Evolutionary conservation across 2,329 filamentous ascomycete species (phyloP).

Genomic region (Thyridium curvatum): DNA sequence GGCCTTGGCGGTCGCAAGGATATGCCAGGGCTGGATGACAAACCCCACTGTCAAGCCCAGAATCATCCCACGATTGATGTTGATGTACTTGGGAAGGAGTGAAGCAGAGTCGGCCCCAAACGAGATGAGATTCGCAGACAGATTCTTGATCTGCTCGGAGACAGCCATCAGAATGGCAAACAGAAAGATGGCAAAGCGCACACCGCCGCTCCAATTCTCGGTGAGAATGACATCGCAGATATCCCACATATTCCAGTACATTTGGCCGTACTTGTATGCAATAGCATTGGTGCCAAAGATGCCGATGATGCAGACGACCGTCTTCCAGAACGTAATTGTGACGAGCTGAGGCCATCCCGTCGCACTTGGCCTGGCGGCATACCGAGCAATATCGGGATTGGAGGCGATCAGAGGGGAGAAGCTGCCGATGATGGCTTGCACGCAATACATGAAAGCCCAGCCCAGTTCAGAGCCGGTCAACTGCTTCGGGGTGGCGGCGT

Average conservation of each 20-base stretch:
- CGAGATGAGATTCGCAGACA: slow-evolving; percentile 1
- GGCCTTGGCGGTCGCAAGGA: neutral
- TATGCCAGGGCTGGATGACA: slow-evolving; percentile 1
- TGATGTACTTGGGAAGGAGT: slow-evolving; percentile 1
- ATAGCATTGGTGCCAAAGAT: slow-evolving; percentile 1
- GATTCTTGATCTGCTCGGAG: slow-evolving; percentile 2
- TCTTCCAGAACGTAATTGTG: slow-evolving; percentile 1
- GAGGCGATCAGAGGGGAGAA: slow-evolving; percentile 1
- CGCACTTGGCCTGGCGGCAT: neutral
- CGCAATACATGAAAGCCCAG: slow-evolving; percentile 2
- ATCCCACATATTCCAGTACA: slow-evolving; percentile 2
- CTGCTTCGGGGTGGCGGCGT: neutral
- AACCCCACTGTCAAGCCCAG: neutral
- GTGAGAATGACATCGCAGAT: slow-evolving; percentile 1
- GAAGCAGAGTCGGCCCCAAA: slow-evolving; percentile 1
- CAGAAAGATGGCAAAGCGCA: slow-evolving; percentile 1
- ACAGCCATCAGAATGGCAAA: neutral
- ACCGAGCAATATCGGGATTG: neutral
- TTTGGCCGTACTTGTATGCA: neutral
- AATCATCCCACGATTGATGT: slow-evolving; percentile 1
- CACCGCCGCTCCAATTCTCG: slow-evolving; percentile 1
- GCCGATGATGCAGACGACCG: slow-evolving; percentile 1
- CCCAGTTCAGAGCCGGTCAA: neutral
- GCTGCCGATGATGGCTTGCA: slow-evolving; percentile 1
- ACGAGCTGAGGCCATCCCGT: slow-evolving; percentile 1